Evolutionary conservation across 805 yeast genomes (phyloP).

Genomic region (Torulaspora microellipsoides): DNA sequence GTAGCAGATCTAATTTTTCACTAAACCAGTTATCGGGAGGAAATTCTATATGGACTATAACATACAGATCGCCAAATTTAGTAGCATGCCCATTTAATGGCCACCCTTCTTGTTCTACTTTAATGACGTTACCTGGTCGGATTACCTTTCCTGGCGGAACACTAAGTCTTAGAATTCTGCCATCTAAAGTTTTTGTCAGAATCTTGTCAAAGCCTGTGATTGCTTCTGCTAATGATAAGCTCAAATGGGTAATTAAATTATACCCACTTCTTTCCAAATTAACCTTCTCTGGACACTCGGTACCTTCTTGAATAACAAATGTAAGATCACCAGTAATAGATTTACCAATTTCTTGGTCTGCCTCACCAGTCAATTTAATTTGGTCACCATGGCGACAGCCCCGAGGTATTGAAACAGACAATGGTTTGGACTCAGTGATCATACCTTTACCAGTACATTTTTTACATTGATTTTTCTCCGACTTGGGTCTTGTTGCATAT

Average conservation of each 20-base stretch:
- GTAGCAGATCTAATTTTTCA: constrained; percentile 60
- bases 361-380: constrained; percentile 58
- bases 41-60: constrained; percentile 68
- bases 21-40: constrained; percentile 82
- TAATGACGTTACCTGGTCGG: constrained; percentile 66
- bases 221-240: constrained; percentile 71
- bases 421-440: constrained; percentile 58
- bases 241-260: constrained; percentile 58
- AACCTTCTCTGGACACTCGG: constrained; percentile 34
- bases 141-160: constrained; percentile 77
- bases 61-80: constrained; percentile 62
- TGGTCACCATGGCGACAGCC: constrained; percentile 65
- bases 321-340: constrained; percentile 68
- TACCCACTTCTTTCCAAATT: constrained; percentile 52
- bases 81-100: constrained; percentile 45
- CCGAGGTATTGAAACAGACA: constrained; percentile 71
- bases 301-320: constrained; percentile 50
- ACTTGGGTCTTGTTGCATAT: constrained; percentile 27
- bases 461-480: constrained; percentile 66
- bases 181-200: constrained; percentile 72
- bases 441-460: constrained; percentile 64
- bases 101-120: constrained; percentile 77
- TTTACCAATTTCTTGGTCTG: constrained; percentile 74
- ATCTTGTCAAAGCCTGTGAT: constrained; percentile 73
- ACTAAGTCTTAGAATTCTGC: constrained; percentile 59